Conservation (phyloP, 257 asterid species). For the Nicotiana otophora region DNA sequence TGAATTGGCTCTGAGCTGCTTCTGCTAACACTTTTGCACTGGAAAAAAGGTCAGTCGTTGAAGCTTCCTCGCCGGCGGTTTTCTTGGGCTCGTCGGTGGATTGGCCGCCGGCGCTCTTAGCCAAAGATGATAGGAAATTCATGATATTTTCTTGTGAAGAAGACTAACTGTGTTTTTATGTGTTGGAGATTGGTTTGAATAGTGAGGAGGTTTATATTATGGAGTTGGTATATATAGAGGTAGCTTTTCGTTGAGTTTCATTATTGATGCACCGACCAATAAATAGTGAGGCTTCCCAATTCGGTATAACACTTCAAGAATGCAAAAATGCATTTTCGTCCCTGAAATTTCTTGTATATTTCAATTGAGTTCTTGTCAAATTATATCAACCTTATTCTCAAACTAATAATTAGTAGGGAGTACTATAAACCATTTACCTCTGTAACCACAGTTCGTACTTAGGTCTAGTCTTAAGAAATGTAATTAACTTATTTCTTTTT, state of each 20-base stretch:
- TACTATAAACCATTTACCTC: no score
- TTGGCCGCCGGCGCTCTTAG: neutral
- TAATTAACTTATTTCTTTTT: no score
- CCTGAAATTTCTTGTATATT: neutral
- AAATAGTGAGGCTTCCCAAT: neutral
- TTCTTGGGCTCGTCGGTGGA: constrained; percentile 16
- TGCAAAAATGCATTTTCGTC: neutral
- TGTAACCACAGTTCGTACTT: no score
- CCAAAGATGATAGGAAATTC: neutral
- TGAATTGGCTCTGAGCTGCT: constrained; percentile 44
- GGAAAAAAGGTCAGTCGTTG: constrained; percentile 24
- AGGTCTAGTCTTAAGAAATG: no score
- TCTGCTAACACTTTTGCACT: constrained; percentile 47
- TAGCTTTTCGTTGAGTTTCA: neutral
- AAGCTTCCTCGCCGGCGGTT: constrained; percentile 17
- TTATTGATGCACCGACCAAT: neutral
- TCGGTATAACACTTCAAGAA: neutral
- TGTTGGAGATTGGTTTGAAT: neutral
- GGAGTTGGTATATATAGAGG: neutral
- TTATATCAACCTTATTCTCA: no score
- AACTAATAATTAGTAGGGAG: no score
- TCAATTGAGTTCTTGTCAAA: no score
- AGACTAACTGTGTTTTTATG: neutral
- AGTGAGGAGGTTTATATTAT: neutral
- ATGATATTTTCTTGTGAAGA: neutral